Percentiles rank a stretch among this genome's conserved stretches.
phyloP scores from a whole-genome alignment of 257 asterid species.

The Euphrasia confusa region DNA sequence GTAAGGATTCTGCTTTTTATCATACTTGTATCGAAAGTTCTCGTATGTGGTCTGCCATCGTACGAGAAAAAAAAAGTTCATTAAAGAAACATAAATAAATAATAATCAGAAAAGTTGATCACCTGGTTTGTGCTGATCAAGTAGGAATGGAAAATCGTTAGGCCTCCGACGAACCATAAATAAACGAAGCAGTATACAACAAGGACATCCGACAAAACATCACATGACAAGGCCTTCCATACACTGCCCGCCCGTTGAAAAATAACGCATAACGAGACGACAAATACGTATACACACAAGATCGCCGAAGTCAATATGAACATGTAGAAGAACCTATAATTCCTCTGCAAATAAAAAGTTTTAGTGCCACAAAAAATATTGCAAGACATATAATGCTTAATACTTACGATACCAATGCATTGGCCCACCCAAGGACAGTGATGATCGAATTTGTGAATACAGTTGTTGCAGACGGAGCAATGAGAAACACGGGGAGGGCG shows the following conservation, averaged over 20 bases:
- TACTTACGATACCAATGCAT: constrained; percentile 85
- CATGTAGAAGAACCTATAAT: constrained; percentile 82
- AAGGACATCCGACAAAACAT: constrained; percentile 64
- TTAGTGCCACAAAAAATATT: constrained; percentile 1
- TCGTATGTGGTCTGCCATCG: constrained; percentile 83
- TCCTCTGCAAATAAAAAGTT: constrained; percentile 52
- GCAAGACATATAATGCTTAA: neutral
- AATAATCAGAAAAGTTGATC: constrained; percentile 19
- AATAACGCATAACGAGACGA: constrained; percentile 59
- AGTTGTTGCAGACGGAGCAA: constrained; percentile 93
- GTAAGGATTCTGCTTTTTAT: constrained; percentile 79
- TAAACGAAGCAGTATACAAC: constrained; percentile 76
- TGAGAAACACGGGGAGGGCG: constrained; percentile 97
- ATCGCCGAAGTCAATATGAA: constrained; percentile 73
- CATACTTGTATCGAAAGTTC: constrained; percentile 81
- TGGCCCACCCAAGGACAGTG: constrained; percentile 98
- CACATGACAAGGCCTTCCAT: constrained; percentile 50
- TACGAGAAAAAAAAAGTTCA: neutral
- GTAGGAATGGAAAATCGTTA: constrained; percentile 74
- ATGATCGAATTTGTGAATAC: constrained; percentile 87
- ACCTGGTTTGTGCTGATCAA: constrained; percentile 78
- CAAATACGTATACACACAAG: constrained; percentile 59
- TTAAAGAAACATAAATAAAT: neutral
- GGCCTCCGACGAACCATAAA: constrained; percentile 93
- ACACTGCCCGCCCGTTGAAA: constrained; percentile 41